A percentile compares a stretch with the other conserved stretches of the same genome.
These are phyloP conservation scores for Hygrophila difformis DNA, from an alignment of 257 asterid genomes.

Conservation along the genomic window DNA sequence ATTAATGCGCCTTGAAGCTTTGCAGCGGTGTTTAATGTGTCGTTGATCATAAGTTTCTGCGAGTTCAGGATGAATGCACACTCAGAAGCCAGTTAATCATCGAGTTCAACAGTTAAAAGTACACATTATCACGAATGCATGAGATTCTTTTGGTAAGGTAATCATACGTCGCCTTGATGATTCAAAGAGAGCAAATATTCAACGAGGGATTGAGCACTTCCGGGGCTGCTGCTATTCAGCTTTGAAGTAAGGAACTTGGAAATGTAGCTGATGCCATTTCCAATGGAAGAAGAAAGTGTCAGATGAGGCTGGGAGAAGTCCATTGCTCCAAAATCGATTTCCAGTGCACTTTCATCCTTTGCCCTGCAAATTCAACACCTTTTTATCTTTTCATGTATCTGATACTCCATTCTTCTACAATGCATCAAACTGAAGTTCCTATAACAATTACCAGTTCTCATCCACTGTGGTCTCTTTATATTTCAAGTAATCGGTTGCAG, in stretches of 20 bases:
- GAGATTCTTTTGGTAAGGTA: not conserved
- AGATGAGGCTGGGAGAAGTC: conserved; percentile 59
- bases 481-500: conserved; percentile 70
- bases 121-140: no score
- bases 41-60: conserved; percentile 86
- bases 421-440: no score
- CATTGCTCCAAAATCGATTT: conserved; percentile 82
- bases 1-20: conserved; percentile 73
- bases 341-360: conserved; percentile 69
- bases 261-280: conserved; percentile 61
- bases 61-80: no score
- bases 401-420: no score
- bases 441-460: conserved; percentile 81
- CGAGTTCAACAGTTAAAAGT: no score
- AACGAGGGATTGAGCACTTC: conserved; percentile 55
- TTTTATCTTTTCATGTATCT: no score
- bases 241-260: conserved; percentile 68
- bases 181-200: conserved; percentile 63
- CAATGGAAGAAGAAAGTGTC: conserved; percentile 67
- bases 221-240: conserved; percentile 28
- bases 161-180: conserved; percentile 77
- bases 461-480: conserved; percentile 67
- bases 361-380: conserved; percentile 53
- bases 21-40: conserved; percentile 49
- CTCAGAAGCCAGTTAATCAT: no score